Conservation (phyloP, 176 grass and related monocot species). For the Lolium multiflorum region DNA sequence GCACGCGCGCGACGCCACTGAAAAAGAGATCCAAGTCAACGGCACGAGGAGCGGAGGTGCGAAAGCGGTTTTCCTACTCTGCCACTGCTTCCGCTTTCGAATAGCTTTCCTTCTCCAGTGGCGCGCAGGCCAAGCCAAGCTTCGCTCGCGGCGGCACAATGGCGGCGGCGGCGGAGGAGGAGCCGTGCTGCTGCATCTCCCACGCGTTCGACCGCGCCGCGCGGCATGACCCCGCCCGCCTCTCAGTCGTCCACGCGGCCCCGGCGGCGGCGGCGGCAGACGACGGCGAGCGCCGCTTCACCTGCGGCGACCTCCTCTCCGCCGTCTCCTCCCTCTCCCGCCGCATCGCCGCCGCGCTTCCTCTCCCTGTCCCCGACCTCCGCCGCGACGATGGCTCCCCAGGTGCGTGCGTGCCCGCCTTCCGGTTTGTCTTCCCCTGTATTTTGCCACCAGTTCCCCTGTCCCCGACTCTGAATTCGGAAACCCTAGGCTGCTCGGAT, state of each 20-base stretch:
- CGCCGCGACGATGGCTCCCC: not conserved
- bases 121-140: too few relatives aligned
- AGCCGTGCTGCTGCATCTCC: conserved; percentile 75
- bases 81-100: too few relatives aligned
- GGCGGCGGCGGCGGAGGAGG: conserved; percentile 16
- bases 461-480: conserved; percentile 16
- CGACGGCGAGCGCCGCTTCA: conserved; percentile 47
- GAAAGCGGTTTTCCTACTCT: too few relatives aligned
- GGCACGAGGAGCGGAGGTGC: too few relatives aligned
- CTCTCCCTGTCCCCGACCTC: too few relatives aligned
- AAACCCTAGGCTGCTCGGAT: not conserved
- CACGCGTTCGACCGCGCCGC: conserved; percentile 66
- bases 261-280: not conserved
- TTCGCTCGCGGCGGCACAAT: not conserved
- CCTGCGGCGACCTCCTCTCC: conserved; percentile 53
- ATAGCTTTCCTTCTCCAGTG: too few relatives aligned
- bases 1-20: too few relatives aligned
- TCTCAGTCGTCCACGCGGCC: conserved; percentile 57
- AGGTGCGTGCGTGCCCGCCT: conserved; percentile 40
- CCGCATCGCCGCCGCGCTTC: conserved; percentile 50
- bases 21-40: too few relatives aligned
- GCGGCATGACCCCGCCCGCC: conserved; percentile 6
- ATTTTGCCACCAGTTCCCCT: not conserved
- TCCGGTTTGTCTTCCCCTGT: not conserved
- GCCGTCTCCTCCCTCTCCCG: conserved; percentile 51